phyloP scores from a whole-genome alignment of 495 filamentous ascomycete genomes.

The Neurospora terricola region DNA sequence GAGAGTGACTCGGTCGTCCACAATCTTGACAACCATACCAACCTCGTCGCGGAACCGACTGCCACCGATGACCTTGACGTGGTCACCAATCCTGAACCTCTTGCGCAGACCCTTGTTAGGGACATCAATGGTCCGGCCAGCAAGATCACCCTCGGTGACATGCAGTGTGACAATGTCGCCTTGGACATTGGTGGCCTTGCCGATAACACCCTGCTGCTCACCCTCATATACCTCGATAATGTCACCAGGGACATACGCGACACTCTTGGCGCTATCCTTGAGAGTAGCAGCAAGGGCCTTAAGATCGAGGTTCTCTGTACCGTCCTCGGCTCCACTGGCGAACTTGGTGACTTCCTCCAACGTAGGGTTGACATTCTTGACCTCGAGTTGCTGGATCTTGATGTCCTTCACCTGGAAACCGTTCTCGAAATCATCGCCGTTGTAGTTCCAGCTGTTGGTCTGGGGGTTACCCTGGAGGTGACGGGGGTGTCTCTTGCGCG shows the following conservation, averaged over 20 bases:
- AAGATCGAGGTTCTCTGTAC: conserved; percentile 86
- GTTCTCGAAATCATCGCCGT: conserved; percentile 79
- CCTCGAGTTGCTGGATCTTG: conserved; percentile 72
- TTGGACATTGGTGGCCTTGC: conserved; percentile 77
- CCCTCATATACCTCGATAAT: conserved; percentile 92
- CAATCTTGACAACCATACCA: conserved; percentile 91
- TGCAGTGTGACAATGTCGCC: conserved; percentile 83
- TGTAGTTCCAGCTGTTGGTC: conserved; percentile 70
- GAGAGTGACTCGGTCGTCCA: conserved; percentile 81
- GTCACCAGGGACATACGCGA: conserved; percentile 83
- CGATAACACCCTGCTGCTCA: conserved; percentile 85
- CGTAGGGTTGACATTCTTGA: conserved; percentile 83
- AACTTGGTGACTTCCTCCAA: conserved; percentile 94
- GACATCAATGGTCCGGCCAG: conserved; percentile 80
- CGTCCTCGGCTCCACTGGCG: conserved; percentile 77
- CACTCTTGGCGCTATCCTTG: conserved; percentile 64
- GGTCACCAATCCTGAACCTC: conserved; percentile 85
- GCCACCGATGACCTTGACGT: conserved; percentile 96
- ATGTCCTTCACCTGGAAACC: conserved; percentile 92
- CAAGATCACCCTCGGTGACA: conserved; percentile 75
- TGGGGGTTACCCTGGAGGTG: conserved; percentile 52
- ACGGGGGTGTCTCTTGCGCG: conserved; percentile 75
- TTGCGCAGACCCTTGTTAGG: conserved; percentile 90
- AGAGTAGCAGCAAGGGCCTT: conserved; percentile 77
- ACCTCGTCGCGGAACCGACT: conserved; percentile 89